Evolutionary conservation across 2,329 filamentous ascomycete genomes (phyloP).

Genomic region (Phialemoniopsis sp.): DNA sequence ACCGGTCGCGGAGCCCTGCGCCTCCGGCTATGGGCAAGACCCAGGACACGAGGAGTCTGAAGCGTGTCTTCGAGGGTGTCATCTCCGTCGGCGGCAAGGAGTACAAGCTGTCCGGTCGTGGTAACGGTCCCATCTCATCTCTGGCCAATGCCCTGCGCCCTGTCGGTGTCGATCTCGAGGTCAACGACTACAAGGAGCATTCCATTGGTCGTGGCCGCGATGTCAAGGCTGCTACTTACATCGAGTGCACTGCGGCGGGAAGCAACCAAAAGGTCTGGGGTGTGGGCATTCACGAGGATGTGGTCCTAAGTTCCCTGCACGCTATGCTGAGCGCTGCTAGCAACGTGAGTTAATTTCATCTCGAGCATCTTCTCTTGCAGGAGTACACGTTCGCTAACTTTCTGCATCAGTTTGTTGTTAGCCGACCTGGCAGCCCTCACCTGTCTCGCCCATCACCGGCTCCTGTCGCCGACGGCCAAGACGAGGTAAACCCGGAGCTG

Average conservation of each 20-base stretch:
- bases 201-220: slow-evolving; percentile 77
- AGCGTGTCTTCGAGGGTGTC: slow-evolving; percentile 80
- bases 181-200: slow-evolving; percentile 95
- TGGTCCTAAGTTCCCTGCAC: slow-evolving; percentile 83
- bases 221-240: slow-evolving; percentile 92
- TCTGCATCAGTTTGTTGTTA: slow-evolving; percentile 61
- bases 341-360: slow-evolving; percentile 69
- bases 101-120: slow-evolving; percentile 72
- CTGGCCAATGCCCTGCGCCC: slow-evolving; percentile 75
- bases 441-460: slow-evolving; percentile 51
- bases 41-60: slow-evolving; percentile 72
- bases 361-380: slow-evolving; percentile 28
- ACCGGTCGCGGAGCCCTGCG: slow-evolving; percentile 72
- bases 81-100: slow-evolving; percentile 78
- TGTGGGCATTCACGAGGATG: slow-evolving; percentile 87
- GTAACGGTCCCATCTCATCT: slow-evolving; percentile 87
- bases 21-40: slow-evolving; percentile 66
- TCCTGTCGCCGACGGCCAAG: slow-evolving; percentile 21
- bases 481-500: slow-evolving; percentile 34
- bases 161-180: slow-evolving; percentile 82
- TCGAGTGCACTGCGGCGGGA: slow-evolving; percentile 73
- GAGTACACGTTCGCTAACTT: slow-evolving; percentile 6
- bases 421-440: slow-evolving; percentile 64
- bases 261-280: slow-evolving; percentile 78
- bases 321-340: slow-evolving; percentile 81